A percentile compares a stretch with the other conserved stretches of the same genome.
phyloP scores from a whole-genome alignment of 768 basidiomycete species.

The Gymnopilus dilepis region DNA sequence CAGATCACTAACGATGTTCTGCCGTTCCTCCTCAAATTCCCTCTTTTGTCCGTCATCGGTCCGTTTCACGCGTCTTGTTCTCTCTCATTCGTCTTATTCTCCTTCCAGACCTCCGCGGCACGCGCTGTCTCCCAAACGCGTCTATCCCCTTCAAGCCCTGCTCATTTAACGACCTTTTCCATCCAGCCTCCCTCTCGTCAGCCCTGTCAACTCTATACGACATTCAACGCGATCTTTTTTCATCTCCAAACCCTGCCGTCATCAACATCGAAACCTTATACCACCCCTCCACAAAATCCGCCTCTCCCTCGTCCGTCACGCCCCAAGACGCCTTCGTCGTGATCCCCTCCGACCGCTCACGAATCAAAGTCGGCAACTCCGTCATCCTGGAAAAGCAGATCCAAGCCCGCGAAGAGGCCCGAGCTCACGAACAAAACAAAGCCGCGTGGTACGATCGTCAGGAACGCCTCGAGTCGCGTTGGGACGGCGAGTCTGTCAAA shows the following conservation, averaged over 20 bases:
- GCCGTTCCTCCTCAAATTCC: conserved; percentile 49
- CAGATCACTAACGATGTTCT: conserved; percentile 51
- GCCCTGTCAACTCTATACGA: conserved; percentile 38
- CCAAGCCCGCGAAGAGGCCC: conserved; percentile 19
- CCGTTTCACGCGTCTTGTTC: conserved; percentile 28
- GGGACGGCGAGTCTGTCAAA: neutral
- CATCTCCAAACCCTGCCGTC: conserved; percentile 38
- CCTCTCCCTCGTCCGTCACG: conserved; percentile 12
- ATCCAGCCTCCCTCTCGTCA: conserved; percentile 45
- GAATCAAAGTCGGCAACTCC: conserved; percentile 28
- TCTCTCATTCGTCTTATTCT: conserved; percentile 17
- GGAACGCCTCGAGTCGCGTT: conserved; percentile 20
- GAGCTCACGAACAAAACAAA: conserved; percentile 29
- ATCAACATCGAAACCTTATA: conserved; percentile 36
- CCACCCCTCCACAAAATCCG: conserved; percentile 22
- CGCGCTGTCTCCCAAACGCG: conserved; percentile 40
- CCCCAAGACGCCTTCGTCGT: conserved; percentile 30
- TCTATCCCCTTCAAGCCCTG: conserved; percentile 33
- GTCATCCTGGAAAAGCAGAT: conserved; percentile 21
- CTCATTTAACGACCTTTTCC: conserved; percentile 38
- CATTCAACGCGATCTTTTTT: conserved; percentile 32
- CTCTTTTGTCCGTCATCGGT: conserved; percentile 68
- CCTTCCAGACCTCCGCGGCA: conserved; percentile 53
- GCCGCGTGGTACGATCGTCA: conserved; percentile 32
- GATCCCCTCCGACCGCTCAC: conserved; percentile 21